Evolutionary conservation across 2,329 filamentous ascomycete genomes (phyloP).

Genomic region (Beauveria pseudobassiana): DNA sequence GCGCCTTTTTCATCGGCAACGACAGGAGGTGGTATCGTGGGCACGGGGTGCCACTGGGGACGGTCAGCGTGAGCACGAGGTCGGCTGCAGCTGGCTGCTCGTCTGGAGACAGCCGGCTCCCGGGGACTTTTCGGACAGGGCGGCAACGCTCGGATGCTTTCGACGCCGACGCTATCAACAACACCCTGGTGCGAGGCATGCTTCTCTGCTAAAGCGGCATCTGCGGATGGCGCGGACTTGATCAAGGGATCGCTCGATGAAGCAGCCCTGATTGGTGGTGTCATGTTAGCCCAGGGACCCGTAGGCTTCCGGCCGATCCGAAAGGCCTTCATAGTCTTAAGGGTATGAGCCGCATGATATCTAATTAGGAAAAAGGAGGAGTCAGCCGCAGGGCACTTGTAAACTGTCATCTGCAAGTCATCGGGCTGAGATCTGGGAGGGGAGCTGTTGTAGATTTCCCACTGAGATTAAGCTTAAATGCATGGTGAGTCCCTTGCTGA

Average conservation of each 20-base stretch:
- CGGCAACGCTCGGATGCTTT: not conserved
- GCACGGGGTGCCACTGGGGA: not conserved
- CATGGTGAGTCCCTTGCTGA: not conserved
- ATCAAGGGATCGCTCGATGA: constrained; percentile 15
- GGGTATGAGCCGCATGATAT: constrained; percentile 47
- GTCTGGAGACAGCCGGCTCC: constrained; percentile 1
- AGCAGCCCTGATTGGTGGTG: constrained; percentile 47
- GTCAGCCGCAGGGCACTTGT: not conserved
- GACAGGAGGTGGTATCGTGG: not conserved
- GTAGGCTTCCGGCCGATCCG: constrained; percentile 49
- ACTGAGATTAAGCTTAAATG: constrained; percentile 3
- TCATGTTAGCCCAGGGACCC: constrained; percentile 49
- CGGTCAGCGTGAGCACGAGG: not conserved
- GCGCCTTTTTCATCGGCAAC: not conserved
- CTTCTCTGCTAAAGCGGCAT: not conserved
- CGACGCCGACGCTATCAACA: not conserved
- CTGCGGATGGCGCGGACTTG: not conserved
- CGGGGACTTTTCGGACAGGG: not conserved
- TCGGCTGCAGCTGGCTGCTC: not conserved
- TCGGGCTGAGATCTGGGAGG: not conserved
- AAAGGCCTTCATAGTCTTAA: constrained; percentile 51
- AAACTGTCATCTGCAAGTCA: not conserved
- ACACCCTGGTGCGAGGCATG: not conserved
- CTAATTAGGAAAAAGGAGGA: constrained; percentile 29
- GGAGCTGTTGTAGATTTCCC: not conserved